phyloP scores from a whole-genome alignment of 2,329 filamentous ascomycete species.

The Myriosclerotinia scirpicola region DNA sequence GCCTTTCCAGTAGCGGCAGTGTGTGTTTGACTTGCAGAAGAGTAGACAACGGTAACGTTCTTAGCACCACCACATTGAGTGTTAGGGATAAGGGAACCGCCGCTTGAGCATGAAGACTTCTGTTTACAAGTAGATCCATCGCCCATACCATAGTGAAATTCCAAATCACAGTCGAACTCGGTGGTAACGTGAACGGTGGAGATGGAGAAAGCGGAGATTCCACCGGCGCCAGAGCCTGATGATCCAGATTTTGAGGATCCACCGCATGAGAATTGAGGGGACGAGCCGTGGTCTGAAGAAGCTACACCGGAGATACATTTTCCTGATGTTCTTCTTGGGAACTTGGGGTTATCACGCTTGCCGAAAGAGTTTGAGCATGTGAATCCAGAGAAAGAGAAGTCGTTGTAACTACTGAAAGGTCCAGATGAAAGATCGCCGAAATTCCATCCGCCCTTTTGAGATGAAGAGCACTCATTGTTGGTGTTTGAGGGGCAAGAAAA shows the following conservation, averaged over 20 bases:
- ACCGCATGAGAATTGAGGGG: conserved; percentile 60
- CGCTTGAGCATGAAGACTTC: conserved; percentile 62
- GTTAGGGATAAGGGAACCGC: conserved; percentile 74
- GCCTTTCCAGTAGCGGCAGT: conserved; percentile 55
- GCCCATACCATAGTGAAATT: conserved; percentile 85
- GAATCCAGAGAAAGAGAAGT: conserved; percentile 74
- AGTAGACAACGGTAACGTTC: conserved; percentile 69
- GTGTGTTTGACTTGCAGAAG: conserved; percentile 43
- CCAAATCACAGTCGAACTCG: conserved; percentile 74
- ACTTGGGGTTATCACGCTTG: conserved; percentile 54
- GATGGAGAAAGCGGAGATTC: conserved; percentile 65
- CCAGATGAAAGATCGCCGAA: conserved; percentile 66
- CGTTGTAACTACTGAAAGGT: conserved; percentile 64
- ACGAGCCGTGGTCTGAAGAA: conserved; percentile 46
- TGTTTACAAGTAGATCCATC: conserved; percentile 83
- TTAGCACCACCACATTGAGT: conserved; percentile 89
- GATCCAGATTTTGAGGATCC: conserved; percentile 27
- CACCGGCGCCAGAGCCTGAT: conserved; percentile 36
- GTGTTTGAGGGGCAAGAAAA: conserved; percentile 71
- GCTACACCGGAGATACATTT: conserved; percentile 62
- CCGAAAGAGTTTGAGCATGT: conserved; percentile 61
- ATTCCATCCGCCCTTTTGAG: conserved; percentile 70
- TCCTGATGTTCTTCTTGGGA: conserved; percentile 42
- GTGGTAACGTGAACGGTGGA: conserved; percentile 69
- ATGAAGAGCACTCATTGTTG: conserved; percentile 72